Evolutionary conservation across 345 rosid species (phyloP).

Genomic region (Pistacia atlantica): DNA sequence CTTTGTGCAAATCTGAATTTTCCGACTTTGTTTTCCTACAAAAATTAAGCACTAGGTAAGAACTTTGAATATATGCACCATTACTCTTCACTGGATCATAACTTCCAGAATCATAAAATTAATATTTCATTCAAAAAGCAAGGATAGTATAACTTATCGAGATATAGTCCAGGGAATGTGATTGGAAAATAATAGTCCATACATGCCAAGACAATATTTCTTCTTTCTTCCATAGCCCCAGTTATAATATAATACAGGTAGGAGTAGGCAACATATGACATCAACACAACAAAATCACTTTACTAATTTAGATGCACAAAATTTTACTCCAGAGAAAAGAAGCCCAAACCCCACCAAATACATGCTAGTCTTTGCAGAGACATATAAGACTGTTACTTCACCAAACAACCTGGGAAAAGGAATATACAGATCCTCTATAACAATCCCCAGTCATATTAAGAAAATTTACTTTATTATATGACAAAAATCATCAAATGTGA

Average conservation of each 20-base stretch:
- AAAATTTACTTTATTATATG: neutral
- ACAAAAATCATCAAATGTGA: neutral
- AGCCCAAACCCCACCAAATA: neutral
- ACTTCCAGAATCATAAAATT: neutral
- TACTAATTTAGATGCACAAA: neutral
- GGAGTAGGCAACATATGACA: neutral
- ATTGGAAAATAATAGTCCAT: neutral
- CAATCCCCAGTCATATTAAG: neutral
- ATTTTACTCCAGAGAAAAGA: neutral
- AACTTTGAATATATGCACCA: constrained; percentile 14
- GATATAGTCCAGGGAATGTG: neutral
- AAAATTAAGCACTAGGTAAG: constrained; percentile 23
- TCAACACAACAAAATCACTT: constrained; percentile 2
- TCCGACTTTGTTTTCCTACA: constrained; percentile 81
- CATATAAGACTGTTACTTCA: neutral
- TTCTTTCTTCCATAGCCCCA: neutral
- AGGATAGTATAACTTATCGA: neutral
- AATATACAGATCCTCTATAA: neutral
- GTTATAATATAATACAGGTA: neutral
- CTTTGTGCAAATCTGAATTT: constrained; percentile 73
- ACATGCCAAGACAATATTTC: constrained; percentile 6
- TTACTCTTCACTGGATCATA: constrained; percentile 9
- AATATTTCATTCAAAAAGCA: neutral
- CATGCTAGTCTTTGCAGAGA: neutral
- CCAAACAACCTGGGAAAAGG: neutral